Evolutionary conservation across 2,329 filamentous ascomycete genomes (phyloP).

Genomic region (Didymella sp.): DNA sequence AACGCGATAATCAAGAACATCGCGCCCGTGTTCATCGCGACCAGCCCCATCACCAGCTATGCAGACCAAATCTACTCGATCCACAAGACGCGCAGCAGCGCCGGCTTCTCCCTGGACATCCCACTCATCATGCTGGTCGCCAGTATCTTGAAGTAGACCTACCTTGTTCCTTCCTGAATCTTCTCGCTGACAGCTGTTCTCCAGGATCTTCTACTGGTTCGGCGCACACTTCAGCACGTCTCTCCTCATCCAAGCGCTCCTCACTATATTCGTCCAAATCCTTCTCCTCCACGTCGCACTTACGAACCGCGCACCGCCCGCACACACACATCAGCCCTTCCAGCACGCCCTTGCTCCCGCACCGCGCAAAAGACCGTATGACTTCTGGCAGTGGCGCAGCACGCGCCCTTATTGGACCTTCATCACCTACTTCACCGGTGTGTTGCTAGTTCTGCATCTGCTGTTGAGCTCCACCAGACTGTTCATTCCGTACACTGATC

Average conservation of each 20-base stretch:
- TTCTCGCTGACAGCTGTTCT: neutral
- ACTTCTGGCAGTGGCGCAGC: constrained; percentile 84
- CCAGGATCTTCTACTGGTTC: constrained; percentile 70
- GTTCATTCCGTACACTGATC: constrained; percentile 70
- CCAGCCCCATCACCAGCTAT: constrained; percentile 70
- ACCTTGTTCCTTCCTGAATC: too few species aligned
- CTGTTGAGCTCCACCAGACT: constrained; percentile 65
- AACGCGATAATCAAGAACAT: constrained; percentile 46
- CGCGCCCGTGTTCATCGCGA: constrained; percentile 56
- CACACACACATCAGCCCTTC: constrained; percentile 64
- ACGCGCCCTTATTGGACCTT: constrained; percentile 83
- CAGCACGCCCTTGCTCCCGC: constrained; percentile 54
- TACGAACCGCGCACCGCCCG: constrained; percentile 58
- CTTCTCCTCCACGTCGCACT: constrained; percentile 67
- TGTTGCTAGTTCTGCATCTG: constrained; percentile 70
- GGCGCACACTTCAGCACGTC: constrained; percentile 66
- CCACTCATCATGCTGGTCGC: constrained; percentile 71
- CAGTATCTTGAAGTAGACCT: constrained; percentile 65
- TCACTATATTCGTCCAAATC: constrained; percentile 66
- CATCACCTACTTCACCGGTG: constrained; percentile 69
- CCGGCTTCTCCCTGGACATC: constrained; percentile 71
- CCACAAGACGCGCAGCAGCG: constrained; percentile 64
- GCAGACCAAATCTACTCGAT: constrained; percentile 72
- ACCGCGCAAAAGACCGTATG: constrained; percentile 65
- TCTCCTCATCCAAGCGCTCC: constrained; percentile 65